Evolutionary conservation across 768 basidiomycete genomes (phyloP).

Genomic region (Boletus coccyginus): DNA sequence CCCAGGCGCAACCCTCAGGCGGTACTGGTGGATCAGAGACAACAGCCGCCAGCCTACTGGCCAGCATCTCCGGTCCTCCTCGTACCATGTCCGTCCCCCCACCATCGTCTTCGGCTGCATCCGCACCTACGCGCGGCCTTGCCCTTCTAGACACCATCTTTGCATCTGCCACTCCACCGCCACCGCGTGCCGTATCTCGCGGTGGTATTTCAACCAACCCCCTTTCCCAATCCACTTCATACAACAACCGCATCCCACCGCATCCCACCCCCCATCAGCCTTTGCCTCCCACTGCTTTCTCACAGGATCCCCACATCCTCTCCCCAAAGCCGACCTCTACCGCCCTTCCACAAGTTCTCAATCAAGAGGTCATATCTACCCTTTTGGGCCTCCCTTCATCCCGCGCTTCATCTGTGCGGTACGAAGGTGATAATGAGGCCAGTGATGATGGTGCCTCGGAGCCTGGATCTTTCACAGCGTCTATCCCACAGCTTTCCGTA

Average conservation of each 20-base stretch:
- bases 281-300: conserved; percentile 19
- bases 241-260: conserved; percentile 2
- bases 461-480: conserved; percentile 40
- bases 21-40: conserved; percentile 26
- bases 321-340: conserved; percentile 56
- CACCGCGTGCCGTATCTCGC: conserved; percentile 19
- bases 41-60: conserved; percentile 44
- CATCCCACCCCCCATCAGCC: conserved; percentile 10
- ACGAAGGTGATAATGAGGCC: conserved; percentile 59
- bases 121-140: conserved; percentile 45
- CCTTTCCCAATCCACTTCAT: conserved; percentile 11
- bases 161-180: conserved; percentile 54
- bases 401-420: conserved; percentile 40
- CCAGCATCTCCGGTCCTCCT: conserved; percentile 46
- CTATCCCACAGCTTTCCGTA: conserved; percentile 35
- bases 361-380: conserved; percentile 64
- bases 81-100: conserved; percentile 30
- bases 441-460: conserved; percentile 35
- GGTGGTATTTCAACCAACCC: conserved; percentile 4
- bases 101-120: conserved; percentile 25
- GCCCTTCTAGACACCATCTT: conserved; percentile 69
- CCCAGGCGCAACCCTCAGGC: conserved; percentile 19
- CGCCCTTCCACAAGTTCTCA: conserved; percentile 61
- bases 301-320: conserved; percentile 40
- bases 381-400: conserved; percentile 54